These are phyloP conservation scores for Mycena galericulata DNA, from an alignment of 768 basidiomycete genomes.

Conservation along the genomic window DNA sequence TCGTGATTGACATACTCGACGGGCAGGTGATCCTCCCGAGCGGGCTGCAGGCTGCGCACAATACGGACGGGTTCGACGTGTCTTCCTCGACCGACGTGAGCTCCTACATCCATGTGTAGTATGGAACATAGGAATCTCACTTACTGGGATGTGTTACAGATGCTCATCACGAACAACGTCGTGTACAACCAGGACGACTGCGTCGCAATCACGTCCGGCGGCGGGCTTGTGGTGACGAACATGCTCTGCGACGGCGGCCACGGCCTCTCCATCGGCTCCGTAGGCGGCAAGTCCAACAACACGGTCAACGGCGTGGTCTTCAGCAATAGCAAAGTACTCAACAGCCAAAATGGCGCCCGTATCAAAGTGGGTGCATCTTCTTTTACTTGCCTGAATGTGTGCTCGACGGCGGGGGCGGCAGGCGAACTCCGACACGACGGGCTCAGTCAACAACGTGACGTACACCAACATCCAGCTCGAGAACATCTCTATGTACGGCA, in stretches of 20 bases:
- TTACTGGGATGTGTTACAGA: not conserved
- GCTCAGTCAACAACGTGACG: not conserved
- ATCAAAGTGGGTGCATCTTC: not conserved
- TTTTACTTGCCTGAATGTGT: not conserved
- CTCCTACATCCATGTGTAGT: not conserved
- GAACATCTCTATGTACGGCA: conserved; percentile 3
- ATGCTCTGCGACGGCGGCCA: conserved; percentile 3
- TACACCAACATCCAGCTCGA: not conserved
- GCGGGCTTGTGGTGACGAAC: not conserved
- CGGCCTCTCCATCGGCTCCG: not conserved
- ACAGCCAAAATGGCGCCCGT: not conserved
- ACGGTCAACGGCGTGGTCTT: not conserved
- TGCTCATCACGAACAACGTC: not conserved
- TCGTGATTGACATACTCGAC: not conserved
- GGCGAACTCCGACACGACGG: not conserved
- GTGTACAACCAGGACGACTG: conserved; percentile 5
- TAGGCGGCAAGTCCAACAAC: conserved; percentile 3
- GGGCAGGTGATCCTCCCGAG: not conserved
- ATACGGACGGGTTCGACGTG: not conserved
- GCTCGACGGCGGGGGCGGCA: not conserved
- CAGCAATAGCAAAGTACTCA: not conserved
- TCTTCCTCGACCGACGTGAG: not conserved
- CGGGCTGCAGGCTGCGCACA: not conserved
- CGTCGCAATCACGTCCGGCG: not conserved
- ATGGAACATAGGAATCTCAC: not conserved